A percentile compares a stretch with the other conserved stretches of the same genome.
Conservation (phyloP, 2,329 filamentous ascomycete genomes). For the Clonostachys byssicola region DNA sequence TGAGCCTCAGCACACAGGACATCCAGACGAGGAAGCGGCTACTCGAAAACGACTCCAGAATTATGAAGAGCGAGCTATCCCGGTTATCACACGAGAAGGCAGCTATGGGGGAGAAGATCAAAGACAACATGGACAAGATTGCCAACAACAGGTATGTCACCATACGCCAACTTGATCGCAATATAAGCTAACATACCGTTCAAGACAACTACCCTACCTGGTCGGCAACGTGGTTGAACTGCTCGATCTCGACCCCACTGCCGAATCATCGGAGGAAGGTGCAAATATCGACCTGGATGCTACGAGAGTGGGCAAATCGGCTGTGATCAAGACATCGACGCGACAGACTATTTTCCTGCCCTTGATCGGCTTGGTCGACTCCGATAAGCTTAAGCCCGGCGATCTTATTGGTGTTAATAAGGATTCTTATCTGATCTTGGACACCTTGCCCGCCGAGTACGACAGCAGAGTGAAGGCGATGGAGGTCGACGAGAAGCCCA, state of each 20-base stretch:
- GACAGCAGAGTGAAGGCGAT: conserved; percentile 99
- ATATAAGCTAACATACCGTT: neutral
- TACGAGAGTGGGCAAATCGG: conserved; percentile 93
- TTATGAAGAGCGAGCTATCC: conserved; percentile 97
- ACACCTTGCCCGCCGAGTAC: conserved; percentile 95
- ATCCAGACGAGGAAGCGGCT: conserved; percentile 87
- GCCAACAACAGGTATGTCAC: conserved; percentile 85
- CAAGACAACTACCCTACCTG: conserved; percentile 92
- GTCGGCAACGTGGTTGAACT: conserved; percentile 98
- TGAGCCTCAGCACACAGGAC: conserved; percentile 89
- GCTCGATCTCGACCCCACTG: conserved; percentile 91
- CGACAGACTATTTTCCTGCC: conserved; percentile 98
- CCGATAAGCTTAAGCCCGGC: conserved; percentile 88
- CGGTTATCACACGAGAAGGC: conserved; percentile 92
- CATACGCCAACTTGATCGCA: neutral
- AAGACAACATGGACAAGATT: conserved; percentile 98
- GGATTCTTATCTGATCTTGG: conserved; percentile 95
- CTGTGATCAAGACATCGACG: conserved; percentile 98
- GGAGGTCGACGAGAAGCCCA: conserved; percentile 99
- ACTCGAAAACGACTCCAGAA: conserved; percentile 94
- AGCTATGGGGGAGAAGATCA: conserved; percentile 97
- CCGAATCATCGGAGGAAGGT: conserved; percentile 93
- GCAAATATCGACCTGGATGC: conserved; percentile 98
- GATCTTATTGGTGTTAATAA: conserved; percentile 99
- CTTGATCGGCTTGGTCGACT: conserved; percentile 93